Conservation (phyloP, 2,329 filamentous ascomycete species). For the Gaeumannomyces sp. region DNA sequence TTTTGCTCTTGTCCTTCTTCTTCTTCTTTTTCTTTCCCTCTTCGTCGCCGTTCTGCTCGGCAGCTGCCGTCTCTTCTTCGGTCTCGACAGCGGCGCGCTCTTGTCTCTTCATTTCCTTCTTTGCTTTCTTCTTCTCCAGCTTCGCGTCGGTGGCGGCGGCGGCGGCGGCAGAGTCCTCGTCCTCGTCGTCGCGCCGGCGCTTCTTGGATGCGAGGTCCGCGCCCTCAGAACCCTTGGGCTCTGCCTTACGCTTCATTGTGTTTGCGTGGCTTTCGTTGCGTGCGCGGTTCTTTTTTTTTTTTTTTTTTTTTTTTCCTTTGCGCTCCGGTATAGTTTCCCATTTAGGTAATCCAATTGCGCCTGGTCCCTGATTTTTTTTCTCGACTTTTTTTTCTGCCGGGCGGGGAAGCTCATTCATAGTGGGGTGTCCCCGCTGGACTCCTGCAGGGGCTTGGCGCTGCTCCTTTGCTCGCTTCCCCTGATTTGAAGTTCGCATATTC, state of each 20-base stretch:
- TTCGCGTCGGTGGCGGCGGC: slow-evolving; percentile 14
- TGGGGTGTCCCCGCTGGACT: background rate
- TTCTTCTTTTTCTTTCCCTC: slow-evolving; percentile 4
- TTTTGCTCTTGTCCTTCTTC: slow-evolving; percentile 8
- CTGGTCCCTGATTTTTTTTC: background rate
- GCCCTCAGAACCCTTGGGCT: background rate
- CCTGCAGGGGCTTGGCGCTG: background rate
- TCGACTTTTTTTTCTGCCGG: slow-evolving; percentile 8
- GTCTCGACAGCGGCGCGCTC: slow-evolving; percentile 11
- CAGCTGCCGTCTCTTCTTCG: background rate
- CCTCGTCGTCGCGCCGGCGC: slow-evolving; percentile 21
- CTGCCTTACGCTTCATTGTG: slow-evolving; percentile 5
- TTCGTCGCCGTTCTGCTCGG: background rate
- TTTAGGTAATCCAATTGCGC: background rate
- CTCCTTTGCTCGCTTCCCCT: background rate
- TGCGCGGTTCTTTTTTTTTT: slow-evolving; percentile 1
- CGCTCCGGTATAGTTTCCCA: background rate
- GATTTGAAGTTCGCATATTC: background rate
- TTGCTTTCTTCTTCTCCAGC: slow-evolving; percentile 25
- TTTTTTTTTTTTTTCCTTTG: background rate
- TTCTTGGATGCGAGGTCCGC: slow-evolving; percentile 17
- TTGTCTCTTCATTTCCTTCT: slow-evolving; percentile 29
- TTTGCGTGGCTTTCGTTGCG: background rate
- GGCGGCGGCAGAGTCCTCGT: slow-evolving; percentile 12
- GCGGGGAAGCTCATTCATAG: background rate